Base-by-base conservation (phyloP, 768 basidiomycete species). In the Kwoniella sp. region DNA sequence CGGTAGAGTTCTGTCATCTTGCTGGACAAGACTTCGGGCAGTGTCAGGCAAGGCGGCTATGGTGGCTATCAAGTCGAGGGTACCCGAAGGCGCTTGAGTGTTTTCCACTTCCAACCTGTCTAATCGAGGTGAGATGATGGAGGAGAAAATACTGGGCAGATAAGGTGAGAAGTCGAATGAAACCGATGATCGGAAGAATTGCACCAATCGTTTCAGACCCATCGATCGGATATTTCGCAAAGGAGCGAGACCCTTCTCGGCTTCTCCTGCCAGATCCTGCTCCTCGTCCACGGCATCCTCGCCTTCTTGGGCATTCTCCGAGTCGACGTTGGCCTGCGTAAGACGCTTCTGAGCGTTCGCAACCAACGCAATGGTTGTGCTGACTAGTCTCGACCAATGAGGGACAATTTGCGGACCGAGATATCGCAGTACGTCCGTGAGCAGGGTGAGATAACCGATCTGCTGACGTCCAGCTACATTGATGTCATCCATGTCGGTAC, bases 51-150 rank as follows among this genome's bases (percentile, higher is more conserved):
- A 82, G 17, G 83, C 77, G 0, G 90, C 86, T 90, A 93, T 94
- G 6, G 85, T 81, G 62, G 87, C 84, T 80, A 96, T 90, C 22
- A 97, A 82, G 40, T 96, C 92, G 47, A 99, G 82, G 19, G 95
- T 83, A 0, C 90, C 87, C 0, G 93, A 95, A 0, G 95, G 93
- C 0, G 91, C 85, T 77, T 97, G 95, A 0, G 89, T 91, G 71
- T 94, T 98, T 79, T 98, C 96, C 47, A 81, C 83, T 63, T 89
- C 88, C 25, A 98, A 83, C 2, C 82, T 79, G 0, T 86, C 81
- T 24, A 99, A 83, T 6, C 96, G 89, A 0, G 95, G 93, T 0
- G 88, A 86, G 70, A 98, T 89, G 82, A 91, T 85, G 0, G 85
- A 81, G 0, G 82, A 63, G 81, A 91, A 97, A 9, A 87, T 85